Evolutionary conservation across 2,329 filamentous ascomycete species (phyloP).

Genomic region (Neofusicoccum parvum): DNA sequence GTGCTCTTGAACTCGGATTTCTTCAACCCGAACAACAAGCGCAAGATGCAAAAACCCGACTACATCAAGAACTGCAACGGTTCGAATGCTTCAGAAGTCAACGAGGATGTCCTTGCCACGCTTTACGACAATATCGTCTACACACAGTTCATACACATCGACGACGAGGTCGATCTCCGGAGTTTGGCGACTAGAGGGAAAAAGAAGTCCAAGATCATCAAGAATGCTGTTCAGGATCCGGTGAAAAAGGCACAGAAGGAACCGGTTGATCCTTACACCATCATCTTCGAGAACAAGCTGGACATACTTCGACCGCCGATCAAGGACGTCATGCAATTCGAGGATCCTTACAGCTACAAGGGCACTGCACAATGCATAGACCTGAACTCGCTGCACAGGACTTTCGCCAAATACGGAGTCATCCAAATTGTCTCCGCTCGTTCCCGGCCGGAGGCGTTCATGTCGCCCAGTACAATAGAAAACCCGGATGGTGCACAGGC

Average conservation of each 20-base stretch:
- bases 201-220: conserved; percentile 59
- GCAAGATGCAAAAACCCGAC: conserved; percentile 96
- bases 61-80: conserved; percentile 96
- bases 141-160: conserved; percentile 96
- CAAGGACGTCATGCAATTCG: conserved; percentile 88
- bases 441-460: conserved; percentile 92
- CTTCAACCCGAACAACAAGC: conserved; percentile 99
- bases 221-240: conserved; percentile 63
- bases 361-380: conserved; percentile 77
- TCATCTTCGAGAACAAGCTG: conserved; percentile 88
- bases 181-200: conserved; percentile 71
- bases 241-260: conserved; percentile 71
- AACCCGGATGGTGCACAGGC: conserved; percentile 87
- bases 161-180: conserved; percentile 83
- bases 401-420: conserved; percentile 88
- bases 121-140: conserved; percentile 99
- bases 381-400: conserved; percentile 78
- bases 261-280: conserved; percentile 90
- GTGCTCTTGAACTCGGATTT: conserved; percentile 96
- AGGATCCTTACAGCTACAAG: conserved; percentile 88
- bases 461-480: conserved; percentile 79
- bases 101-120: conserved; percentile 88
- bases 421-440: conserved; percentile 93
- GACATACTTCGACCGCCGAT: conserved; percentile 81
- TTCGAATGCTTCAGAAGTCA: conserved; percentile 61